Conservation (phyloP, 352 stramenopile species). For the Discostella stelligera region DNA sequence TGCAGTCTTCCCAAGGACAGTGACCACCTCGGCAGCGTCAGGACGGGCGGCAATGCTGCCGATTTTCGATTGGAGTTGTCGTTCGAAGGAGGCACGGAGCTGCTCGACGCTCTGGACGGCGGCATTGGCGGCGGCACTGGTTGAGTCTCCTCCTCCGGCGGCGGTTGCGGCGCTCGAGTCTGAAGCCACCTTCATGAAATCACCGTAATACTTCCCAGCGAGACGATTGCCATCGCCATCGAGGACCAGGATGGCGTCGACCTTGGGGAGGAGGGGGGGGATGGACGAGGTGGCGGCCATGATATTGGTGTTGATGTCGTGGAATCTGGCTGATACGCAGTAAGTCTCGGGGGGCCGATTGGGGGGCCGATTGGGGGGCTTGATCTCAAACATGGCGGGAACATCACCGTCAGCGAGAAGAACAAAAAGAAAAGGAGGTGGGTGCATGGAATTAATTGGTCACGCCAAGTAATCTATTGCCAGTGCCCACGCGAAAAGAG, state of each 20-base stretch:
- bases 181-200: conserved; percentile 58
- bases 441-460: no score
- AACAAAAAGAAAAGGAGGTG: no score
- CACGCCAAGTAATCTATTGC: not conserved
- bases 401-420: no score
- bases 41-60: conserved; percentile 57
- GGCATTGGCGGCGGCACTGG: conserved; percentile 28
- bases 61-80: conserved; percentile 76
- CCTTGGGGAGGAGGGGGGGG: conserved; percentile 72
- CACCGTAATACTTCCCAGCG: conserved; percentile 80
- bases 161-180: not conserved
- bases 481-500: no score
- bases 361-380: no score
- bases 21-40: conserved; percentile 77
- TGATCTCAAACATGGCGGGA: no score
- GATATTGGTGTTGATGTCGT: conserved; percentile 13
- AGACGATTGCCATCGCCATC: conserved; percentile 76
- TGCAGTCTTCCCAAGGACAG: conserved; percentile 63
- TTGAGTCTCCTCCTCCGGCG: not conserved
- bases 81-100: conserved; percentile 65
- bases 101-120: conserved; percentile 54
- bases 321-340: no score
- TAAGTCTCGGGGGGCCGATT: no score
- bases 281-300: conserved; percentile 24
- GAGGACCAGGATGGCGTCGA: conserved; percentile 81